Conservation (phyloP, 352 stramenopile genomes). For the Globisporangium alternatum region DNA sequence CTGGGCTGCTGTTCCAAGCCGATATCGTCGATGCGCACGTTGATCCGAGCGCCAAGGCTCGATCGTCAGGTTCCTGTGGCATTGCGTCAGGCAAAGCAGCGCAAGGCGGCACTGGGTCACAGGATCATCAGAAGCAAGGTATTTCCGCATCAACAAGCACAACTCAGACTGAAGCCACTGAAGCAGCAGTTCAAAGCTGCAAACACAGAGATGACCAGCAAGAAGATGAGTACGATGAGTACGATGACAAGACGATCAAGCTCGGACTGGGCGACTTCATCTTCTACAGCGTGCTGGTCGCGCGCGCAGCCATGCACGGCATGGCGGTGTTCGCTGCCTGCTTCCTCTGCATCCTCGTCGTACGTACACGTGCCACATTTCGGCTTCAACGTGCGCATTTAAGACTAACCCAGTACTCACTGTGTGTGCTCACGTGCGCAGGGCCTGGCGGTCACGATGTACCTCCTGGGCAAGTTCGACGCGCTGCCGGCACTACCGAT, state of each 20-base stretch:
- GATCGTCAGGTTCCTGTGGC: background rate
- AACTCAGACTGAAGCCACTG: background rate
- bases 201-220: constrained; percentile 3
- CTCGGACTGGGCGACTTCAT: constrained; percentile 96
- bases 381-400: no score
- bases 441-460: constrained; percentile 89
- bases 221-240: constrained; percentile 21
- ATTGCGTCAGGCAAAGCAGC: background rate
- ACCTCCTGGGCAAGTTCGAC: constrained; percentile 91
- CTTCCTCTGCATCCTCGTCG: constrained; percentile 90
- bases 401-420: background rate
- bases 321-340: constrained; percentile 91
- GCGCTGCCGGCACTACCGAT: constrained; percentile 95
- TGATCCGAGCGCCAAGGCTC: background rate
- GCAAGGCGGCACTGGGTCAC: background rate
- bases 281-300: constrained; percentile 97
- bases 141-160: background rate
- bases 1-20: constrained; percentile 94
- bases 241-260: constrained; percentile 75
- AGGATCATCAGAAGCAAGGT: background rate
- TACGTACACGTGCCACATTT: constrained; percentile 28
- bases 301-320: constrained; percentile 90
- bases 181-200: background rate
- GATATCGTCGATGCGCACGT: constrained; percentile 51
- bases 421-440: constrained; percentile 12